These are phyloP conservation scores for Casuarina glauca DNA, from an alignment of 306 rosid species.

Conservation along the genomic window DNA sequence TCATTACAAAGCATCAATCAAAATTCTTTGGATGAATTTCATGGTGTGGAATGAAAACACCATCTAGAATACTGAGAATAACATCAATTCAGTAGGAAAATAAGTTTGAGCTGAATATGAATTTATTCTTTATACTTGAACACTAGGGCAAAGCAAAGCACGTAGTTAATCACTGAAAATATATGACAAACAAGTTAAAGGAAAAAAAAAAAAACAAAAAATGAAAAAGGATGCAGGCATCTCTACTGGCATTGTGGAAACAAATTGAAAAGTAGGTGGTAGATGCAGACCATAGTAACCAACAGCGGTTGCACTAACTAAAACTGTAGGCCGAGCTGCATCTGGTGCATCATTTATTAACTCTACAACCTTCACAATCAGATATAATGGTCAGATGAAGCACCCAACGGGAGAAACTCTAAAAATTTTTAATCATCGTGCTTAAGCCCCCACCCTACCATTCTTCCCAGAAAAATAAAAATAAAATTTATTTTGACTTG, in stretches of 20 bases:
- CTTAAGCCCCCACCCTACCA: not conserved
- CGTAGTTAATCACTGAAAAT: conserved; percentile 9
- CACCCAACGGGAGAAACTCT: conserved; percentile 16
- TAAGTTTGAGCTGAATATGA: not conserved
- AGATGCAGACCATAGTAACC: conserved; percentile 85
- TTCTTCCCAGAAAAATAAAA: not conserved
- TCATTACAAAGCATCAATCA: not conserved
- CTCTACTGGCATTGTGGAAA: not conserved
- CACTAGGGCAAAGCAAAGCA: conserved; percentile 6
- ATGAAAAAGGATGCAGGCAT: not conserved
- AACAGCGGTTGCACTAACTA: conserved; percentile 93
- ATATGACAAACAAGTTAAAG: conserved; percentile 7
- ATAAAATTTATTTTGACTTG: conserved; percentile 1
- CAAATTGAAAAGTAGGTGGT: conserved; percentile 22
- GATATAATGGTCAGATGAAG: conserved; percentile 45
- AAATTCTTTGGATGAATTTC: not conserved
- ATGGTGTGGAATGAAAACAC: not conserved
- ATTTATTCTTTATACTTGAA: conserved; percentile 7
- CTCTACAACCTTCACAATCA: conserved; percentile 71
- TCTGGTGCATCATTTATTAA: conserved; percentile 72
- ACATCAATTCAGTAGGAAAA: not conserved
- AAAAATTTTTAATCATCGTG: not conserved
- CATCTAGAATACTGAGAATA: not conserved
- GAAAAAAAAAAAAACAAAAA: not conserved
- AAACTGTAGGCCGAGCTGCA: conserved; percentile 69